These are phyloP conservation scores for Neonectria coccinea DNA, from an alignment of 2,329 filamentous ascomycete genomes.

Conservation along the genomic window DNA sequence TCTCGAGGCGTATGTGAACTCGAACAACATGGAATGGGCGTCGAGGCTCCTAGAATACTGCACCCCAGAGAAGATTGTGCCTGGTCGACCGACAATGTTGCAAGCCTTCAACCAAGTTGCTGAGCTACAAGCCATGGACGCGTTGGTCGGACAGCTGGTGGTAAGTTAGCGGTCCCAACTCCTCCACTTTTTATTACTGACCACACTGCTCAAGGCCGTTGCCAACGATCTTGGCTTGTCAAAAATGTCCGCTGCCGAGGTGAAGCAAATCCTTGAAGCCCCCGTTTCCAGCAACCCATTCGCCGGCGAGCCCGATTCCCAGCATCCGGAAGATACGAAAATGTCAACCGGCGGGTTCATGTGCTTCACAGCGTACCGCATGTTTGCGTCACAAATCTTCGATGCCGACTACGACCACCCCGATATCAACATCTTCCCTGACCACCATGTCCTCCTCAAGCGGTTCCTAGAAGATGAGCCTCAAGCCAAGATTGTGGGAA, in stretches of 20 bases:
- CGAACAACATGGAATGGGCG: constrained; percentile 70
- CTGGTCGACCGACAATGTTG: constrained; percentile 70
- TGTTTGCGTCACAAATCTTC: constrained; percentile 73
- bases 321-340: constrained; percentile 63
- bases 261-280: constrained; percentile 58
- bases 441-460: constrained; percentile 66
- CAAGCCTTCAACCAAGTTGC: constrained; percentile 74
- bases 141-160: constrained; percentile 78
- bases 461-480: constrained; percentile 65
- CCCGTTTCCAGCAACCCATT: constrained; percentile 60
- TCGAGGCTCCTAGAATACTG: constrained; percentile 76
- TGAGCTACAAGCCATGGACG: constrained; percentile 70
- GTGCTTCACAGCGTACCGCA: constrained; percentile 70
- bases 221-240: constrained; percentile 71
- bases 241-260: constrained; percentile 57
- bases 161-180: constrained; percentile 55
- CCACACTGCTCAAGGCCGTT: constrained; percentile 61
- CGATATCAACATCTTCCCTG: constrained; percentile 69
- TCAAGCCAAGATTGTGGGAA: constrained; percentile 60
- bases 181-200: constrained; percentile 25
- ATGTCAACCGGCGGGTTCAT: constrained; percentile 70
- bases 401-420: constrained; percentile 66
- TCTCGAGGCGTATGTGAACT: constrained; percentile 78
- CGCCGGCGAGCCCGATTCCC: constrained; percentile 58
- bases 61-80: constrained; percentile 72